Conservation (phyloP, 2,329 filamentous ascomycete genomes). For the Ascochyta clinopodiicola region DNA sequence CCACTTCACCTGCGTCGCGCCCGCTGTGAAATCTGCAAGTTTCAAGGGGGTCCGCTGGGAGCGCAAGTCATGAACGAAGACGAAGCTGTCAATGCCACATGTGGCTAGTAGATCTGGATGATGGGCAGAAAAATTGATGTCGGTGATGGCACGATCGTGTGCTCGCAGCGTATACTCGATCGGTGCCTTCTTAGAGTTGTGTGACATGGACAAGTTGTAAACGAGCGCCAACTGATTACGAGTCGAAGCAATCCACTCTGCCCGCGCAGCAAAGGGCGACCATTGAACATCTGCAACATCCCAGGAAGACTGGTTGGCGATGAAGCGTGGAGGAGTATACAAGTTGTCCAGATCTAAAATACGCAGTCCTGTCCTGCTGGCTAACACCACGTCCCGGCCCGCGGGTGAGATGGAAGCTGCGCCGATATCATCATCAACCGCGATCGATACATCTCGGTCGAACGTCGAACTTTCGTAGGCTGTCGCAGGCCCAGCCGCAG, state of each 20-base stretch:
- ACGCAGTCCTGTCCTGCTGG: slow-evolving; percentile 82
- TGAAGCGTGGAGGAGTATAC: slow-evolving; percentile 82
- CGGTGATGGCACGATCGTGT: slow-evolving; percentile 87
- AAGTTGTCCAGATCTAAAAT: slow-evolving; percentile 92
- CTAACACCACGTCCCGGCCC: slow-evolving; percentile 87
- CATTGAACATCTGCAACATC: slow-evolving; percentile 95
- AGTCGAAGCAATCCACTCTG: slow-evolving; percentile 93
- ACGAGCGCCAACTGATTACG: slow-evolving; percentile 94
- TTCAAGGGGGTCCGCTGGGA: slow-evolving; percentile 46
- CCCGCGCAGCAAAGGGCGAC: slow-evolving; percentile 88
- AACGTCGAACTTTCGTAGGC: slow-evolving; percentile 89
- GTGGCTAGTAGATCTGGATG: slow-evolving; percentile 89
- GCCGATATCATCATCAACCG: slow-evolving; percentile 78
- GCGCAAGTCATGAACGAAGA: slow-evolving; percentile 90
- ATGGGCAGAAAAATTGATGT: slow-evolving; percentile 94
- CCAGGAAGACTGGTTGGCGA: slow-evolving; percentile 90
- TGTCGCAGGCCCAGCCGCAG: slow-evolving; percentile 46
- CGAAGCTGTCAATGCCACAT: slow-evolving; percentile 90
- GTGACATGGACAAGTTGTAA: slow-evolving; percentile 78
- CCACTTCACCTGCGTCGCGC: slow-evolving; percentile 94
- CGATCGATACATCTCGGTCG: slow-evolving; percentile 81
- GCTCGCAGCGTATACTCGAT: slow-evolving; percentile 89
- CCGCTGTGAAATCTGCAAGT: slow-evolving; percentile 92
- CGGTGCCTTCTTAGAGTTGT: slow-evolving; percentile 68
- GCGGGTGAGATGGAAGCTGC: slow-evolving; percentile 93